Percentiles rank a stretch among this genome's conserved stretches.
These are phyloP conservation scores for Aspergillus flavus DNA, from an alignment of 2,329 filamentous ascomycete species.

Conservation along the genomic window DNA sequence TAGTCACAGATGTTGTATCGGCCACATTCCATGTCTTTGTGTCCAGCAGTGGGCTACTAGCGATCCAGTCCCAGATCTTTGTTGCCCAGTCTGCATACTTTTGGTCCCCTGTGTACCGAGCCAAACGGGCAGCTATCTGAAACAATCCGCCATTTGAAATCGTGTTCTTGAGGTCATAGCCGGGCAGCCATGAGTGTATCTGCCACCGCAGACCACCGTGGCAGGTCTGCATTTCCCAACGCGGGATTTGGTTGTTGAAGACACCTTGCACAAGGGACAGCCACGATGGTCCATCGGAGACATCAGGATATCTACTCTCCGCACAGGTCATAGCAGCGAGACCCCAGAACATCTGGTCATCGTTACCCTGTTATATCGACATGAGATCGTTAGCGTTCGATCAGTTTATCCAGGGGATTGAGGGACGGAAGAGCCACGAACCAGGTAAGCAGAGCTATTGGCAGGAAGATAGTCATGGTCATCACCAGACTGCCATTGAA, in stretches of 20 bases:
- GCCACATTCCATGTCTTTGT: slow-evolving; percentile 50
- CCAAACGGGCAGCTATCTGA: slow-evolving; percentile 18
- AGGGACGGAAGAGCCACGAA: background rate
- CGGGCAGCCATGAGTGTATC: slow-evolving; percentile 16
- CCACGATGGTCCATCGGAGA: slow-evolving; percentile 69
- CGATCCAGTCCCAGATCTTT: slow-evolving; percentile 60
- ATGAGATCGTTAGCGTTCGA: background rate
- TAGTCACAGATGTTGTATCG: slow-evolving; percentile 53
- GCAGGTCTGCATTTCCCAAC: slow-evolving; percentile 69
- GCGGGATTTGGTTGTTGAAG: slow-evolving; percentile 71
- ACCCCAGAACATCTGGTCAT: slow-evolving; percentile 73
- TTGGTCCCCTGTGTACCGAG: slow-evolving; percentile 17
- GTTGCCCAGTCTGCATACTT: slow-evolving; percentile 62
- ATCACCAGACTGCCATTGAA: slow-evolving; percentile 72
- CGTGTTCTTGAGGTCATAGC: slow-evolving; percentile 19
- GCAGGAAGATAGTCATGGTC: slow-evolving; percentile 75
- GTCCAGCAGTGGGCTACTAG: slow-evolving; percentile 44
- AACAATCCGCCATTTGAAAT: slow-evolving; percentile 21
- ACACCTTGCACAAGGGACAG: slow-evolving; percentile 72
- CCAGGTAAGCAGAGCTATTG: slow-evolving; percentile 39
- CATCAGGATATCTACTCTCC: slow-evolving; percentile 73
- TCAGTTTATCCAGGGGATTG: background rate
- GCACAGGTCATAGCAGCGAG: slow-evolving; percentile 75
- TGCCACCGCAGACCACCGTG: slow-evolving; percentile 62
- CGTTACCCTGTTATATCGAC: slow-evolving; percentile 36